Conservation (phyloP, 192 early-diverging fungal species). For the Coemansia sp. region DNA sequence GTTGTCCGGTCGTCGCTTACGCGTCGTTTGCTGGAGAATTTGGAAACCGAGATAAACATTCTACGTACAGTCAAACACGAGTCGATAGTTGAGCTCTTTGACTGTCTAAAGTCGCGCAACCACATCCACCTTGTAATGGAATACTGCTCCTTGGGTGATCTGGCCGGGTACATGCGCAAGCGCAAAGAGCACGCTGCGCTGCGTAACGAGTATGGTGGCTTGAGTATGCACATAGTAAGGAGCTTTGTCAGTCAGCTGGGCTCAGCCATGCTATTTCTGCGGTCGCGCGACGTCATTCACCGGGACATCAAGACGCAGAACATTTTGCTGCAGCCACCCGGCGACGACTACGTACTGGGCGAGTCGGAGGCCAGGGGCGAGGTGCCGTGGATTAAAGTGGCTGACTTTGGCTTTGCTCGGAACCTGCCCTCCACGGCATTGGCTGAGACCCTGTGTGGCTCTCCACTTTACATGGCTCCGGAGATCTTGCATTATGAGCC, state of each 20-base stretch:
- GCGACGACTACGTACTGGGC: slow-evolving; percentile 41
- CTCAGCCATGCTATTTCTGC: slow-evolving; percentile 86
- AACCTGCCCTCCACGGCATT: slow-evolving; percentile 80
- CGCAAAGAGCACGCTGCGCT: slow-evolving; percentile 57
- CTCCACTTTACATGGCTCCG: slow-evolving; percentile 95
- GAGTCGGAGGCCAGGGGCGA: slow-evolving; percentile 43
- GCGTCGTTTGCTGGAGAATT: slow-evolving; percentile 86
- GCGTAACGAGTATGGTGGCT: slow-evolving; percentile 71
- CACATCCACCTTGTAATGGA: slow-evolving; percentile 99
- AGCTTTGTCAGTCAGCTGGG: slow-evolving; percentile 82
- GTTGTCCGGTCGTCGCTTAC: slow-evolving; percentile 89
- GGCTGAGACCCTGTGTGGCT: slow-evolving; percentile 95
- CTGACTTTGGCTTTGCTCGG: slow-evolving; percentile 98
- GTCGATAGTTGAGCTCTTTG: slow-evolving; percentile 86
- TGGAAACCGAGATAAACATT: slow-evolving; percentile 96
- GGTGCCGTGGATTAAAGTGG: slow-evolving; percentile 83
- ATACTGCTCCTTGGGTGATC: slow-evolving; percentile 94
- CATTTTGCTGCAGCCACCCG: slow-evolving; percentile 73
- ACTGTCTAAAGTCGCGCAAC: slow-evolving; percentile 89
- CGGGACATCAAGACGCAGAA: slow-evolving; percentile 98
- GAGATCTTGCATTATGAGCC: slow-evolving; percentile 88
- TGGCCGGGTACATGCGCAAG: slow-evolving; percentile 86
- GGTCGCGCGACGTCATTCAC: slow-evolving; percentile 88
- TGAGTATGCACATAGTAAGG: slow-evolving; percentile 78
- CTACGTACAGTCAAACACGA: slow-evolving; percentile 82